These are phyloP conservation scores for Paecilomyces sp. DNA, from an alignment of 2,329 filamentous ascomycete species.

Conservation along the genomic window DNA sequence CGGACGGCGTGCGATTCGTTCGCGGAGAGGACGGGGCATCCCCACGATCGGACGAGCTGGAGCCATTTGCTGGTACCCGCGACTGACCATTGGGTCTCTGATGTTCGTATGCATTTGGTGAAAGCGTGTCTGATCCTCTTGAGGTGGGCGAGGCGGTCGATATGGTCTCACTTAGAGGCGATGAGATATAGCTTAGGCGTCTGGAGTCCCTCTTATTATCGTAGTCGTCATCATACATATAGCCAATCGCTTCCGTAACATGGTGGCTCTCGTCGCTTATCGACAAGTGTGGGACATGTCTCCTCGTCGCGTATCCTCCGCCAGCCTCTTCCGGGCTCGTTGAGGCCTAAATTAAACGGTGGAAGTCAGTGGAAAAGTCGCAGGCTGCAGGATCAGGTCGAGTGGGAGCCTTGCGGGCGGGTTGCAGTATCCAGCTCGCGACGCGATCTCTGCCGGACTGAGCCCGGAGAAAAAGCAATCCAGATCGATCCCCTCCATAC, in stretches of 20 bases:
- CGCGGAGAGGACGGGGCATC: constrained; percentile 43
- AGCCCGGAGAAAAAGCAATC: not conserved
- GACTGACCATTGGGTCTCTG: constrained; percentile 24
- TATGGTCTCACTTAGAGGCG: constrained; percentile 38
- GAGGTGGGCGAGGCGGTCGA: constrained; percentile 29
- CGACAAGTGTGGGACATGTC: constrained; percentile 55
- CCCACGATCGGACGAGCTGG: constrained; percentile 35
- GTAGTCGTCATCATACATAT: constrained; percentile 76
- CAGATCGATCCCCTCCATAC: not conserved
- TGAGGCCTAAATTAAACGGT: constrained; percentile 27
- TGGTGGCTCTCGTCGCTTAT: constrained; percentile 89
- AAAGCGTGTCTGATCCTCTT: constrained; percentile 18
- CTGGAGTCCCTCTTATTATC: constrained; percentile 52
- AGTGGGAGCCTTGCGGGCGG: not conserved
- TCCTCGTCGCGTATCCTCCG: constrained; percentile 44
- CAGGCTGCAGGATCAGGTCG: not conserved
- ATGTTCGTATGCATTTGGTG: constrained; percentile 20
- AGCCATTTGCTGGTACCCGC: constrained; percentile 13
- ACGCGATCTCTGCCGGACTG: constrained; percentile 1
- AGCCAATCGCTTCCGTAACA: constrained; percentile 88
- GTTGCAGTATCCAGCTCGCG: not conserved
- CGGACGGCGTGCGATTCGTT: constrained; percentile 47
- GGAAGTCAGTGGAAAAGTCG: not conserved
- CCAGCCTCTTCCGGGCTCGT: constrained; percentile 32
- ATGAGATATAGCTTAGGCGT: constrained; percentile 67